Percentiles rank a stretch among this genome's conserved stretches.
These are phyloP conservation scores for Ilex asprella DNA, from an alignment of 257 asterid species.

Conservation along the genomic window DNA sequence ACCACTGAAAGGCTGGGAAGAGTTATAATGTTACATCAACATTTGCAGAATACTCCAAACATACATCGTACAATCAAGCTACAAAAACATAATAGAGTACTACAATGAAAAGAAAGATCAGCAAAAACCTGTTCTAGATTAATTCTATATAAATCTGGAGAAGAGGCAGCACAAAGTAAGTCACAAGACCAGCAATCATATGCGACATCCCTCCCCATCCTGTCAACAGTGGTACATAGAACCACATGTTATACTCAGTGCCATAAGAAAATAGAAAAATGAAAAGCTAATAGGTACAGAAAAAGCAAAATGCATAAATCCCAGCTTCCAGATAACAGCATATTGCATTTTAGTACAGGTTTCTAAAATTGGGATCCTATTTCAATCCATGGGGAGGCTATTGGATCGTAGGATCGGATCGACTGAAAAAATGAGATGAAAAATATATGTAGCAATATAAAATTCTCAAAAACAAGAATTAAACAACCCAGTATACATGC, in stretches of 20 bases:
- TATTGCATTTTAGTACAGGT: too few species aligned
- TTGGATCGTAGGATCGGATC: too few species aligned
- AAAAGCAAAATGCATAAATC: background rate
- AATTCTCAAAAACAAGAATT: too few species aligned
- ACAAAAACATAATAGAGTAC: background rate
- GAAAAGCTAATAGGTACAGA: background rate
- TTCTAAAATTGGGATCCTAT: too few species aligned
- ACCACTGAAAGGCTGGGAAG: too few species aligned
- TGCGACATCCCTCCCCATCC: slow-evolving; percentile 96
- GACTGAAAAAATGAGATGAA: too few species aligned
- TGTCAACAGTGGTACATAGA: slow-evolving; percentile 17
- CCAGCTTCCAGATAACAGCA: background rate
- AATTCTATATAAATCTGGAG: slow-evolving; percentile 93
- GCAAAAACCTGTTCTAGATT: slow-evolving; percentile 75
- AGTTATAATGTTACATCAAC: too few species aligned
- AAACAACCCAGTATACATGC: too few species aligned
- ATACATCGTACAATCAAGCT: background rate
- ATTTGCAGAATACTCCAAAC: too few species aligned
- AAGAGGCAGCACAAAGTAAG: slow-evolving; percentile 92
- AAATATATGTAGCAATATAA: too few species aligned
- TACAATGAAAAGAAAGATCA: slow-evolving; percentile 3
- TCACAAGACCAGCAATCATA: slow-evolving; percentile 98
- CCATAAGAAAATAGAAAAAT: slow-evolving; percentile 1
- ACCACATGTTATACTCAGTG: too few species aligned
- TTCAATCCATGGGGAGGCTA: too few species aligned